These are phyloP conservation scores for Boechera divaricarpa DNA, from an alignment of 345 rosid species.

Conservation along the genomic window DNA sequence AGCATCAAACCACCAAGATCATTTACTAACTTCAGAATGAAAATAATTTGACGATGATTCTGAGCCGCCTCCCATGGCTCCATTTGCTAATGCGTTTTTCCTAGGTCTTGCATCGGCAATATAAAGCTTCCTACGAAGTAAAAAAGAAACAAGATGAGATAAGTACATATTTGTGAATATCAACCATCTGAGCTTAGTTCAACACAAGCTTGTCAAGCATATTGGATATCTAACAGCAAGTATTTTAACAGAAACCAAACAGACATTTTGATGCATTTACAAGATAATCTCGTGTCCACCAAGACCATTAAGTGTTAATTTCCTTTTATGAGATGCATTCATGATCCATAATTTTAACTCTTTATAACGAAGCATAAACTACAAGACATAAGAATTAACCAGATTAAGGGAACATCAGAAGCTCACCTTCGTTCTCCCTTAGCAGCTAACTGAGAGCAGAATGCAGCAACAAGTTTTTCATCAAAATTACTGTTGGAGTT, in stretches of 20 bases:
- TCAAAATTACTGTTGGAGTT: conserved; percentile 71
- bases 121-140: conserved; percentile 75
- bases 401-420: conserved; percentile 23
- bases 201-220: conserved; percentile 19
- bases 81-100: conserved; percentile 98
- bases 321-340: conserved; percentile 7
- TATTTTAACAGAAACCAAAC: conserved; percentile 12
- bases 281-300: conserved; percentile 1
- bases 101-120: conserved; percentile 99
- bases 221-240: conserved; percentile 14
- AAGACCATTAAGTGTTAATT: neutral
- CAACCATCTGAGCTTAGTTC: conserved; percentile 15
- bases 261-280: conserved; percentile 19
- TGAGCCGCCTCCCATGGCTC: conserved; percentile 99
- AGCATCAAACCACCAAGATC: conserved; percentile 31
- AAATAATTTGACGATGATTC: conserved; percentile 95
- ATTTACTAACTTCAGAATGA: conserved; percentile 82
- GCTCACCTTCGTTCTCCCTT: conserved; percentile 65
- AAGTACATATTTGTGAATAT: neutral
- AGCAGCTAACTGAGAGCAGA: conserved; percentile 63
- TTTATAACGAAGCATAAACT: conserved; percentile 5
- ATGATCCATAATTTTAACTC: neutral
- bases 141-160: conserved; percentile 11
- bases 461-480: conserved; percentile 95
- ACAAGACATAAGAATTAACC: conserved; percentile 19